phyloP scores from a whole-genome alignment of 352 stramenopile genomes.

The Phytophthora sp. region DNA sequence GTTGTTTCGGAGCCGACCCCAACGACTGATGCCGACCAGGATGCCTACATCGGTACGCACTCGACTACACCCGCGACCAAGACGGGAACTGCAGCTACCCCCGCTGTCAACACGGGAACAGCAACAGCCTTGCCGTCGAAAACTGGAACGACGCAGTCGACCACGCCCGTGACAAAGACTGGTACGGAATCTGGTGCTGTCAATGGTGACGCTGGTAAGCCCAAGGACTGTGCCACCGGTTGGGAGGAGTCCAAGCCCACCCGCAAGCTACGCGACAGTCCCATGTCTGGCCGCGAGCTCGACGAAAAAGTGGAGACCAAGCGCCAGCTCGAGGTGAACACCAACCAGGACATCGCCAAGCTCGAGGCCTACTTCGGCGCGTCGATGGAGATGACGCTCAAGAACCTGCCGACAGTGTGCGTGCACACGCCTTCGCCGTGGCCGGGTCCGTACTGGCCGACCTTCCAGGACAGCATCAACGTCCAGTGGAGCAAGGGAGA shows the following conservation, averaged over 20 bases:
- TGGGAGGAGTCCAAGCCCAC: slow-evolving; percentile 11
- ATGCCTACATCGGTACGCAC: slow-evolving; percentile 10
- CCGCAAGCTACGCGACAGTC: neutral
- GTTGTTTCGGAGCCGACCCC: slow-evolving; percentile 15
- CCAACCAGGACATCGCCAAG: slow-evolving; percentile 30
- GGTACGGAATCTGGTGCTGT: neutral
- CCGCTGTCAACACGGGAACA: too few species aligned
- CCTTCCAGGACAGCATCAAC: slow-evolving; percentile 73
- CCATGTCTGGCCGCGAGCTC: too few species aligned
- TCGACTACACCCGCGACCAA: neutral
- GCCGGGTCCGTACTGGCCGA: slow-evolving; percentile 52
- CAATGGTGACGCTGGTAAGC: neutral
- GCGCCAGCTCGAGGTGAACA: slow-evolving; percentile 23
- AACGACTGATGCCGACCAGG: slow-evolving; percentile 4
- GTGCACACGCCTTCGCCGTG: slow-evolving; percentile 27
- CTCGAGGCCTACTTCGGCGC: slow-evolving; percentile 25
- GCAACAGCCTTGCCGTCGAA: too few species aligned
- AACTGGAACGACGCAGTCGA: too few species aligned
- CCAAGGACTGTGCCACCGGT: slow-evolving; percentile 31
- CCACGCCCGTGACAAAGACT: neutral
- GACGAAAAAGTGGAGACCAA: slow-evolving; percentile 24
- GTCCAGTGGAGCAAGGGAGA: slow-evolving; percentile 34
- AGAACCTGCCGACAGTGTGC: slow-evolving; percentile 15
- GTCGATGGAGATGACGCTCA: slow-evolving; percentile 29
- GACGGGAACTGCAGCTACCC: too few species aligned